Evolutionary conservation across 2,329 filamentous ascomycete species (phyloP).

Genomic region (Alternaria brassicae): DNA sequence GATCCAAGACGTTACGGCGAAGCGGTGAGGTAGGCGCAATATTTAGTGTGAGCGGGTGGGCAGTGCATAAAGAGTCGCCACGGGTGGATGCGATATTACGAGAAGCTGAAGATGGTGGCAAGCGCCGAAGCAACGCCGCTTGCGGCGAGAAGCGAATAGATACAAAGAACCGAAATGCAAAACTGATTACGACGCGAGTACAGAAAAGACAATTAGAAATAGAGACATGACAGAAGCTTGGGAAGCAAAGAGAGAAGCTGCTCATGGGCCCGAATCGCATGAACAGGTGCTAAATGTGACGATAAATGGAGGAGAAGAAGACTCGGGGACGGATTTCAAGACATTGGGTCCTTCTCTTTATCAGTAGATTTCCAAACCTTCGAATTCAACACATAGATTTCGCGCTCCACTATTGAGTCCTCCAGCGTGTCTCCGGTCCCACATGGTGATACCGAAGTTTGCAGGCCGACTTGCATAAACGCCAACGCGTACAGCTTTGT

Average conservation of each 20-base stretch:
- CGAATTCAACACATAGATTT: constrained; percentile 52
- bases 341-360: not conserved
- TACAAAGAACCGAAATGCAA: constrained; percentile 6
- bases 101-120: not conserved
- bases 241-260: not conserved
- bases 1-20: too few species aligned
- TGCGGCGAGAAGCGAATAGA: constrained; percentile 8
- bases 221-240: not conserved
- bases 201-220: not conserved
- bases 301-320: not conserved
- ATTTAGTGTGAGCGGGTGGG: not conserved
- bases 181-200: not conserved
- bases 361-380: constrained; percentile 51
- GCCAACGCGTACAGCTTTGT: constrained; percentile 65
- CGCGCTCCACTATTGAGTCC: constrained; percentile 36
- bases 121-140: not conserved
- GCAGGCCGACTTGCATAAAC: constrained; percentile 65
- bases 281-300: not conserved
- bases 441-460: constrained; percentile 52
- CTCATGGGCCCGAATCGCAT: not conserved
- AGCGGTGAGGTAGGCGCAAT: not conserved
- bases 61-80: not conserved
- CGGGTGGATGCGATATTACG: not conserved
- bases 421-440: constrained; percentile 41
- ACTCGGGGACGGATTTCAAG: not conserved